Conservation (phyloP, 805 yeast genomes). For the Metschnikowia chrysomelidarum region DNA sequence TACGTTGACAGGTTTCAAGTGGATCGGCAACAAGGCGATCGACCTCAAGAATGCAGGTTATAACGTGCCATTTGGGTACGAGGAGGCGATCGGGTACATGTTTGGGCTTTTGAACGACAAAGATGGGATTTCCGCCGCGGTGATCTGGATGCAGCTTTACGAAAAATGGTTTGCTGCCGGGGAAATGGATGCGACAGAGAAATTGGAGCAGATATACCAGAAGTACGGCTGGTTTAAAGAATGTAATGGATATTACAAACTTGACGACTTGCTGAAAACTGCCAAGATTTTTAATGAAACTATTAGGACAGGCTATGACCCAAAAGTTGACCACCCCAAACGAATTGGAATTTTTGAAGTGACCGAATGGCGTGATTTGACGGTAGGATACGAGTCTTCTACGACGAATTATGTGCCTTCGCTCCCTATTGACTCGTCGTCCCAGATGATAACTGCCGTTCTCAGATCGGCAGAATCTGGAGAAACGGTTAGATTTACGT, state of each 20-base stretch:
- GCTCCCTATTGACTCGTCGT: slow-evolving; percentile 65
- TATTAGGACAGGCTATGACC: slow-evolving; percentile 37
- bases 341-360: slow-evolving; percentile 59
- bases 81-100: slow-evolving; percentile 97
- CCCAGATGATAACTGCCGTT: slow-evolving; percentile 84
- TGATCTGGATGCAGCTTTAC: slow-evolving; percentile 71
- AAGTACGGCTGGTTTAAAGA: slow-evolving; percentile 81
- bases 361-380: slow-evolving; percentile 75
- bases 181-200: slow-evolving; percentile 43
- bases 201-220: slow-evolving; percentile 55
- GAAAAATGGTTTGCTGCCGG: slow-evolving; percentile 45
- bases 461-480: slow-evolving; percentile 27
- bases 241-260: slow-evolving; percentile 80
- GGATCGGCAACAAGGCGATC: slow-evolving; percentile 91
- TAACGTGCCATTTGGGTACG: slow-evolving; percentile 83
- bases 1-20: slow-evolving; percentile 93
- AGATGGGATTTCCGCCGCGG: slow-evolving; percentile 85
- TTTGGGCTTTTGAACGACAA: slow-evolving; percentile 81
- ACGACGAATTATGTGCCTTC: slow-evolving; percentile 56
- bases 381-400: slow-evolving; percentile 74
- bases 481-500: slow-evolving; percentile 66
- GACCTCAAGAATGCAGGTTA: slow-evolving; percentile 63
- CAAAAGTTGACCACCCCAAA: slow-evolving; percentile 39
- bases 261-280: slow-evolving; percentile 54
- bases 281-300: slow-evolving; percentile 49